phyloP scores from a whole-genome alignment of 2,329 filamentous ascomycete species.

The Alternaria longipes region DNA sequence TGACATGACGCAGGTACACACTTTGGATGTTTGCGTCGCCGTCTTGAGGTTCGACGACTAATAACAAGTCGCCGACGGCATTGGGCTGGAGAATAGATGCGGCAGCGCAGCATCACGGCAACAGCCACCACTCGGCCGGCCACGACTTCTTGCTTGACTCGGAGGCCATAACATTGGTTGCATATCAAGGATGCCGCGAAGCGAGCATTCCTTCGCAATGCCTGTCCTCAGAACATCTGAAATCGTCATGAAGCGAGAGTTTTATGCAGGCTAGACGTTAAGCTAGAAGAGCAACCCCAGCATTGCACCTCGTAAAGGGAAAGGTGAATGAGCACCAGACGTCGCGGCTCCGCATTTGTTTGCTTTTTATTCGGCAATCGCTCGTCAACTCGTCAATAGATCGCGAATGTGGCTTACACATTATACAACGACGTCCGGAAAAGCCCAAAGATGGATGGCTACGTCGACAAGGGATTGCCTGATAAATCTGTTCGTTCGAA shows the following conservation, averaged over 20 bases:
- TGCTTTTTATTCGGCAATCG: slow-evolving; percentile 15
- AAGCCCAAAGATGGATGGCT: slow-evolving; percentile 1
- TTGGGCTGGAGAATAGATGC: not conserved
- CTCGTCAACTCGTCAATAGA: slow-evolving; percentile 5
- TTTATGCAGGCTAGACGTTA: slow-evolving; percentile 18
- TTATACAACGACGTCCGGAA: not conserved
- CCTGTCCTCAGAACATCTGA: not conserved
- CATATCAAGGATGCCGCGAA: not conserved
- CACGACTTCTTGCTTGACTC: not conserved
- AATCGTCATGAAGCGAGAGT: slow-evolving; percentile 1
- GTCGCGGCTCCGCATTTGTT: slow-evolving; percentile 9
- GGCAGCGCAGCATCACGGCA: not conserved
- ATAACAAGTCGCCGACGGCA: not conserved
- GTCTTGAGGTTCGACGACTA: not conserved
- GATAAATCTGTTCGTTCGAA: not conserved
- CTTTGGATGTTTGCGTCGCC: slow-evolving; percentile 4
- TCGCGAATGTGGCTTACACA: slow-evolving; percentile 2
- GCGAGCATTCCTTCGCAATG: not conserved
- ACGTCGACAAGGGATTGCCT: not conserved
- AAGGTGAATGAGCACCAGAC: slow-evolving; percentile 1
- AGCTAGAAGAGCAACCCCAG: slow-evolving; percentile 11
- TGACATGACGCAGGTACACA: not conserved
- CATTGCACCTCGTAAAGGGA: not conserved
- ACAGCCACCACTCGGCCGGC: not conserved
- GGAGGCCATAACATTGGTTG: not conserved